Conservation (phyloP, 148 eudicot species). For the Gaultheria prostrata region DNA sequence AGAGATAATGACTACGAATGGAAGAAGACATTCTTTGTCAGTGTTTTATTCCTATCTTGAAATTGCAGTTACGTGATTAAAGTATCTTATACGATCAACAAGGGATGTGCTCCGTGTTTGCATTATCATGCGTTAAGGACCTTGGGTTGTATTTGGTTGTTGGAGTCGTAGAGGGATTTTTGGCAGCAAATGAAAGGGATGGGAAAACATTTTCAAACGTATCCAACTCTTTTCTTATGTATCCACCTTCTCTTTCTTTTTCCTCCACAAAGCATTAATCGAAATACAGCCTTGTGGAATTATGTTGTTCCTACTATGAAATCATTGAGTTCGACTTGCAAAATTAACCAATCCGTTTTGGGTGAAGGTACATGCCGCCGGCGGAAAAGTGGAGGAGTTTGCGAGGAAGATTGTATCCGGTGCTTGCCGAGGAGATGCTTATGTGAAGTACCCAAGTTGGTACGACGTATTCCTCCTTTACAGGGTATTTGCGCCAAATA, state of each 20-base stretch:
- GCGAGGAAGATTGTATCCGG: constrained; percentile 74
- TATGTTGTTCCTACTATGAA: background rate
- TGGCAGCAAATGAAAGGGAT: background rate
- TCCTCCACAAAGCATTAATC: background rate
- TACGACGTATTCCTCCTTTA: constrained; percentile 66
- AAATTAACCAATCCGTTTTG: background rate
- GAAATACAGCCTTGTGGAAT: background rate
- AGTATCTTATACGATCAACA: background rate
- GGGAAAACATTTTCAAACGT: background rate
- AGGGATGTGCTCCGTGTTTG: background rate
- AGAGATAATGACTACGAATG: background rate
- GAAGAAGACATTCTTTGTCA: background rate
- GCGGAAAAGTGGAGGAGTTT: constrained; percentile 54
- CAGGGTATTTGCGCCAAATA: constrained; percentile 68
- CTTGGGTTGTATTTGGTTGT: background rate
- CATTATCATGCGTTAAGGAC: background rate
- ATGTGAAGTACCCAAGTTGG: constrained; percentile 92
- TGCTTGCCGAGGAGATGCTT: constrained; percentile 71
- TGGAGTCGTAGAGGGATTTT: background rate
- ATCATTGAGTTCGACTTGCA: background rate
- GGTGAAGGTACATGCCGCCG: constrained; percentile 46
- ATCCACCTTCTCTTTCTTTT: background rate
- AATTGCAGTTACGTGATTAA: background rate
- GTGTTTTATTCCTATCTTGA: background rate
- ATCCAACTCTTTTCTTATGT: background rate